Evolutionary conservation across 495 filamentous ascomycete genomes (phyloP), one percentile per base, ranked within the genome.

Genomic region (Hypoxylon lenormandii): DNA sequence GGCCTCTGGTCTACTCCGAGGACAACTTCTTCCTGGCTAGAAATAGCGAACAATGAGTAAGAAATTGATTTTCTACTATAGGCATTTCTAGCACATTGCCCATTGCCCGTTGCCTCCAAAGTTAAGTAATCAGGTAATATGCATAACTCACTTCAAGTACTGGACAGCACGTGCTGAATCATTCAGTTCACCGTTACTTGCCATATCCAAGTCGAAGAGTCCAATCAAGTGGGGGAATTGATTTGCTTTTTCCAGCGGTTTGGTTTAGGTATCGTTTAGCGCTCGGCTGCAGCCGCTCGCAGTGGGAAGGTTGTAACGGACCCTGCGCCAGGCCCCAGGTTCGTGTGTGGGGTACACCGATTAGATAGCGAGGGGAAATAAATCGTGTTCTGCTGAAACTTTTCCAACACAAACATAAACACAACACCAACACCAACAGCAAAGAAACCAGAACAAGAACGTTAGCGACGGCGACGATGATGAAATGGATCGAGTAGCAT

Each of bases 81-180:
- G 26, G 26, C 26, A 28, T 28, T 28, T 28, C 26, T 28, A 28
- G 26, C 26, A 28, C 26, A 28, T 3, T 28, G n/a, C n/a, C n/a
- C n/a, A n/a, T n/a, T n/a, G n/a, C n/a, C n/a, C n/a, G n/a, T n/a
- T n/a, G n/a, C n/a, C n/a, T n/a, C n/a, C n/a, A n/a, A n/a, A n/a
- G n/a, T n/a, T n/a, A n/a, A n/a, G n/a, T n/a, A n/a, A n/a, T n/a
- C n/a, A n/a, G n/a, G n/a, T n/a, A 33, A 8, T 11, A 11, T 33
- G 1, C 10, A 33, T 11, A 1, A 66, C 74, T 53, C 52, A 76
- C 74, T 72, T 68, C 15, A 72, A 48, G 52, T 68, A 71, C 23
- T 73, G 71, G 3, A 71, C 70, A 16, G 73, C 73, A 51, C 64
- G 56, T 50, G 70, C 30, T 8, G 73, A 71, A 49, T 57, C 73